Conservation (phyloP, 768 basidiomycete genomes). For the Amanita phalloides region DNA sequence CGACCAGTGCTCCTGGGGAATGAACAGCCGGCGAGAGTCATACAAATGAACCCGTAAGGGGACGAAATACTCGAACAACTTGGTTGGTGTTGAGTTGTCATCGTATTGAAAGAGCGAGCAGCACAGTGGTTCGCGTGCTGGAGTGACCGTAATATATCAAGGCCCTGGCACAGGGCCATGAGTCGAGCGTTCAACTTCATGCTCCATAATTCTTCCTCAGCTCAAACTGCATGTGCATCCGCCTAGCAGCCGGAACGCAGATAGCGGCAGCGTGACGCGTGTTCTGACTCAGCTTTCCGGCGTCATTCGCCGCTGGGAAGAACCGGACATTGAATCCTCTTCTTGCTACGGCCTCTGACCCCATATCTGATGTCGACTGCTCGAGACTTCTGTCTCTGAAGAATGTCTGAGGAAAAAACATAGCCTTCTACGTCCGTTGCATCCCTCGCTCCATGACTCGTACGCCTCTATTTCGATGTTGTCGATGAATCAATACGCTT, state of each 20-base stretch:
- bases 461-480: not conserved
- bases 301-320: not conserved
- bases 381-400: not conserved
- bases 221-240: not conserved
- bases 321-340: not conserved
- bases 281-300: not conserved
- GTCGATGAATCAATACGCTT: not conserved
- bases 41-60: conserved; percentile 13
- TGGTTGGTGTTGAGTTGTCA: not conserved
- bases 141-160: not conserved
- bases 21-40: conserved; percentile 17
- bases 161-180: not conserved
- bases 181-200: not conserved
- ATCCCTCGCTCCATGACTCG: not conserved
- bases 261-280: not conserved
- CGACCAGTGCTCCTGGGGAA: conserved; percentile 14
- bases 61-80: conserved; percentile 10
- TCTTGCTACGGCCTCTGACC: not conserved
- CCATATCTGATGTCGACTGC: not conserved
- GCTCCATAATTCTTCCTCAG: not conserved
- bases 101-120: conserved; percentile 7
- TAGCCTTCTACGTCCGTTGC: not conserved
- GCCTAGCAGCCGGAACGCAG: not conserved
- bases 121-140: not conserved
- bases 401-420: not conserved